Evolutionary conservation across 805 yeast species (phyloP).

Genomic region (Suhomyces xylopsoci): DNA sequence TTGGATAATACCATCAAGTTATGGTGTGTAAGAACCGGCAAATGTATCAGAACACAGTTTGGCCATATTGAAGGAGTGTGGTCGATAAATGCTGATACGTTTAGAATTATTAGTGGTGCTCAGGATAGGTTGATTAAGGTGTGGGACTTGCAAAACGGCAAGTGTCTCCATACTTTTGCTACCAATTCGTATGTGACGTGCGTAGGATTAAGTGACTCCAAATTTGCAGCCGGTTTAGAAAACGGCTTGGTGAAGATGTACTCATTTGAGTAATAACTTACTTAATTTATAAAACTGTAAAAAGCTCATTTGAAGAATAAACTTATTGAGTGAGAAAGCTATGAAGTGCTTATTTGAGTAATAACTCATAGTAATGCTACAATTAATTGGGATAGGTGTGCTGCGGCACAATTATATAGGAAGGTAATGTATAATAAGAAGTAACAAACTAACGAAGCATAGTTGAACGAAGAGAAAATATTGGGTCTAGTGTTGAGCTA

Average conservation of each 20-base stretch:
- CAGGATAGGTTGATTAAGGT: conserved; percentile 87
- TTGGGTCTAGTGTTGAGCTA: too few species aligned
- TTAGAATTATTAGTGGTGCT: conserved; percentile 90
- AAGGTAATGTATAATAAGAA: too few species aligned
- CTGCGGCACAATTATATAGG: neutral
- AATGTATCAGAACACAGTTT: conserved; percentile 89
- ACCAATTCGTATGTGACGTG: conserved; percentile 60
- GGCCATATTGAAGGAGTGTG: conserved; percentile 99
- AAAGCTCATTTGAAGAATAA: conserved; percentile 62
- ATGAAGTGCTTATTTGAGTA: too few species aligned
- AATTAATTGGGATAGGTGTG: too few species aligned
- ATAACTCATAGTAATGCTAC: too few species aligned
- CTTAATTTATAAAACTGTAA: too few species aligned
- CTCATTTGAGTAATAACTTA: conserved; percentile 54
- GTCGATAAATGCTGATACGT: conserved; percentile 94
- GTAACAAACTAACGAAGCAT: too few species aligned
- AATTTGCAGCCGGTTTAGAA: conserved; percentile 88
- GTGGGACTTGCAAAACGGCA: conserved; percentile 95
- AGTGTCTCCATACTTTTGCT: conserved; percentile 88
- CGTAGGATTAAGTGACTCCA: conserved; percentile 85
- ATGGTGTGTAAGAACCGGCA: conserved; percentile 86
- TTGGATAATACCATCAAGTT: conserved; percentile 89
- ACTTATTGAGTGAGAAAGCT: neutral
- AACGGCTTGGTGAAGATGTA: conserved; percentile 83
- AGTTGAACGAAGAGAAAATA: too few species aligned